These are phyloP conservation scores for Plicaturopsis crispa DNA, from an alignment of 768 basidiomycete genomes.

Conservation along the genomic window DNA sequence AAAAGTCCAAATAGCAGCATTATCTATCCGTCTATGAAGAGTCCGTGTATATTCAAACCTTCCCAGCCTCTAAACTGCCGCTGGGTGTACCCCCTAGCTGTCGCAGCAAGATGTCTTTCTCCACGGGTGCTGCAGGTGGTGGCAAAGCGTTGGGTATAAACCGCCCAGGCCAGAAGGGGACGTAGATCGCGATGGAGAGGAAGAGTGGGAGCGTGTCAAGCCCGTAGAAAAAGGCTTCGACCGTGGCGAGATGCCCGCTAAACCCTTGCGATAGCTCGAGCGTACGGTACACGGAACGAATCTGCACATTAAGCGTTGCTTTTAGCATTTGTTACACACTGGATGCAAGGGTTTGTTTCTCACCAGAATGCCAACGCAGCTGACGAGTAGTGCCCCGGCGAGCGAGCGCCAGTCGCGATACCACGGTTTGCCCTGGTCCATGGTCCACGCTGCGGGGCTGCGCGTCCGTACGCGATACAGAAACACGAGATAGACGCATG, in stretches of 20 bases:
- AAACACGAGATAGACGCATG: slow-evolving; percentile 37
- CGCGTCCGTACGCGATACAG: slow-evolving; percentile 36
- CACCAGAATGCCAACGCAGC: slow-evolving; percentile 59
- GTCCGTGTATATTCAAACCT: no score
- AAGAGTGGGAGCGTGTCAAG: slow-evolving; percentile 63
- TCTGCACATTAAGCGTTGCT: no score
- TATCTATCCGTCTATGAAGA: no score
- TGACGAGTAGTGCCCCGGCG: slow-evolving; percentile 40
- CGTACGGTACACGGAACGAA: slow-evolving; percentile 55
- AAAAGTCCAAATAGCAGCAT: no score
- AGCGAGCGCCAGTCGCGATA: slow-evolving; percentile 53
- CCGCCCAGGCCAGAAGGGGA: slow-evolving; percentile 59
- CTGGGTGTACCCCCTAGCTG: no score
- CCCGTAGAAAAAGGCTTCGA: slow-evolving; percentile 57
- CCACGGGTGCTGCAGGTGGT: no score
- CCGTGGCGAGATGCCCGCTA: slow-evolving; percentile 44
- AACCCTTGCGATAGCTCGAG: slow-evolving; percentile 60
- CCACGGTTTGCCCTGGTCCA: slow-evolving; percentile 33
- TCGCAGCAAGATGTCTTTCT: no score
- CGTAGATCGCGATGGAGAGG: slow-evolving; percentile 48
- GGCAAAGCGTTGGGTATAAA: slow-evolving; percentile 40
- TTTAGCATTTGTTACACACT: no score
- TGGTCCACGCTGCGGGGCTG: slow-evolving; percentile 31
- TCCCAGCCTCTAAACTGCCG: no score
- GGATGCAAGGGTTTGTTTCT: no score